Evolutionary conservation across 2,329 filamentous ascomycete species (phyloP), one percentile per base, ranked within the genome.

Genomic region (Botrytis paeoniae): DNA sequence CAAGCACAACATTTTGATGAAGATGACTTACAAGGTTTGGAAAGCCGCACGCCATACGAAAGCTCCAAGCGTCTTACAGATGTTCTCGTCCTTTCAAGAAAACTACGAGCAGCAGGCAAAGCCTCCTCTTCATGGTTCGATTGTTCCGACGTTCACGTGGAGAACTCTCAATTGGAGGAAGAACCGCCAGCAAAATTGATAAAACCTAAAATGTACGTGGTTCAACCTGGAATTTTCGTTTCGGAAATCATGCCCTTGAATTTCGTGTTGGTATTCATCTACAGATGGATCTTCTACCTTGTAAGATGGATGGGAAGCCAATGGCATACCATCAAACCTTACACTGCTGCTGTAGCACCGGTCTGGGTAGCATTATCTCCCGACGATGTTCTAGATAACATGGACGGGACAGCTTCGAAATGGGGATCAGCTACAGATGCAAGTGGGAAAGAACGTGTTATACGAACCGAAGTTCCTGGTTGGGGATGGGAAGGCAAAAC

Each of bases 61-160:
- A 91, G 90, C 74, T 91, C 90, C 73, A 98, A 99, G 84, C 90
- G 94, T 35, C 85, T 98, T 32, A 97, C 93, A 1, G 96, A 99
- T 80, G 79, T 97, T 25, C 84, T 98, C 74, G 87, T 89, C n/a
- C 84, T 98, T 37, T 95, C 93, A 0, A 88, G 88, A 18, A 85
- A 88, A 35, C 85, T 95, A 1, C 90, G 93, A 0, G 86, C 89
- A 22, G 88, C 90, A 0, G 82, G 84, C 4, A 85, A 88, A 0
- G 87, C 86, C 80, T 86, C 90, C 4, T 81, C 84, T 7, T 80
- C 83, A 0, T 95, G 89, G 81, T 86, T 92, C 72, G 82, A 84
- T 4, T 74, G 80, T 18, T 77, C 80, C 45, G 76, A 81, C 29
- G 77, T 78, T 45, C 59, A 22, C n/a, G 45, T 73, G 20, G n/a